Base-by-base conservation (phyloP, 495 filamentous ascomycete species). In the Penicillium paxilli region DNA sequence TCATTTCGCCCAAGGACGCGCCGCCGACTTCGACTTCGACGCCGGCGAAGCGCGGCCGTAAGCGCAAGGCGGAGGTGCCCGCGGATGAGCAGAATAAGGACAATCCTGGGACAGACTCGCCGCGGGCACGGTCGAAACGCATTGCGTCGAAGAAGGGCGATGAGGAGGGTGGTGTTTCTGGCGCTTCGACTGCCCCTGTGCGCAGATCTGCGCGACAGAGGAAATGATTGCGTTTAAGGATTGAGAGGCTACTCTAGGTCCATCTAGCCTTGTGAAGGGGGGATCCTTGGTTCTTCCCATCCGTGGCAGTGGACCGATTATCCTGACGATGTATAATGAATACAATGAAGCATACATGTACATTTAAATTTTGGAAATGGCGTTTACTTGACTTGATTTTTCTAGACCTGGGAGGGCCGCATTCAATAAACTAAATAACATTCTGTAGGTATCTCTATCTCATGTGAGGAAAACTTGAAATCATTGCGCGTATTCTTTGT, bases 401-500 rank as follows among this genome's bases (percentile, higher is more conserved):
- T 2, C 8, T 32, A 9, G 1, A 3, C 30, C n/a, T n/a, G 7
- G 30, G 30, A 32, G 30, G 30, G 30, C 10, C 30, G 5, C 4
- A n/a, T 23, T 21, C 20, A 21, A 44, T 25, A 44, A 49, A 49
- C n/a, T n/a, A 50, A 38, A 38, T 38, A 22, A 23, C 40, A 42
- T 42, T 42, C 19, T 23, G 40, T 5, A 42, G 37, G 22, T 51
- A 47, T 50, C 41, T 35, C 23, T 38, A 12, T 38, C 17, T 38
- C 17, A 10, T 47, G 10, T 24, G 12, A 2, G 26, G 11, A 49
- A 30, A 44, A 23, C 53, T 46, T 38, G n/a, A n/a, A n/a, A n/a
- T n/a, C 40, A 42, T 20, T 42, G 40, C 12, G 81, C 82, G 73
- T 85, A 97, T 70, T 96, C 90, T 72, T 88, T 91, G 68, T 97